These are phyloP conservation scores for Eucalyptus cloeziana DNA, from an alignment of 345 rosid species.

Conservation along the genomic window DNA sequence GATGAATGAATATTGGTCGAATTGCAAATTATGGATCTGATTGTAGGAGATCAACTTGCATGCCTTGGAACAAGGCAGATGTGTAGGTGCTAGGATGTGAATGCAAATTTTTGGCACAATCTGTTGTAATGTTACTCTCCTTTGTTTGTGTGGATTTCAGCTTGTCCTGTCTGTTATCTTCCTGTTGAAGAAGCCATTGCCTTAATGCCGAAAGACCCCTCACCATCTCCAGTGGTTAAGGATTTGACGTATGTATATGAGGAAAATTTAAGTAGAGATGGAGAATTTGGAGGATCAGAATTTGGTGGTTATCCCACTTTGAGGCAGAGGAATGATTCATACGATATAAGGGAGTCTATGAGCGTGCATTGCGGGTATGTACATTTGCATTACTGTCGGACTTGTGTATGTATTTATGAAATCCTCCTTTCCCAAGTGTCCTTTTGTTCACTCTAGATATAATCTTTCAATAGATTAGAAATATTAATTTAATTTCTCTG, in stretches of 20 bases:
- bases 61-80: background rate
- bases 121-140: background rate
- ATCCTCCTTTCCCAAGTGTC: background rate
- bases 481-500: background rate
- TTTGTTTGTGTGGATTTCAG: slow-evolving; percentile 19
- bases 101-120: background rate
- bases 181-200: slow-evolving; percentile 89
- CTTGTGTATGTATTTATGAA: background rate
- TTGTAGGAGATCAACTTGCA: background rate
- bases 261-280: slow-evolving; percentile 40
- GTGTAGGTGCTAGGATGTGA: background rate
- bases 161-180: slow-evolving; percentile 98
- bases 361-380: slow-evolving; percentile 87
- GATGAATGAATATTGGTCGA: background rate
- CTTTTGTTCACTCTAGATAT: background rate
- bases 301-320: slow-evolving; percentile 96
- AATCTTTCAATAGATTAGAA: background rate
- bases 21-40: background rate
- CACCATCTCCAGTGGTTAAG: slow-evolving; percentile 74
- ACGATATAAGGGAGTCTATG: slow-evolving; percentile 77
- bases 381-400: background rate
- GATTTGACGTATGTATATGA: slow-evolving; percentile 62
- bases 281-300: slow-evolving; percentile 94
- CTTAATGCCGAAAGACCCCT: slow-evolving; percentile 74
- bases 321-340: slow-evolving; percentile 72